Evolutionary conservation across 495 filamentous ascomycete species (phyloP), one percentile per base, ranked within the genome.

Genomic region (Cercophora newfieldiana): DNA sequence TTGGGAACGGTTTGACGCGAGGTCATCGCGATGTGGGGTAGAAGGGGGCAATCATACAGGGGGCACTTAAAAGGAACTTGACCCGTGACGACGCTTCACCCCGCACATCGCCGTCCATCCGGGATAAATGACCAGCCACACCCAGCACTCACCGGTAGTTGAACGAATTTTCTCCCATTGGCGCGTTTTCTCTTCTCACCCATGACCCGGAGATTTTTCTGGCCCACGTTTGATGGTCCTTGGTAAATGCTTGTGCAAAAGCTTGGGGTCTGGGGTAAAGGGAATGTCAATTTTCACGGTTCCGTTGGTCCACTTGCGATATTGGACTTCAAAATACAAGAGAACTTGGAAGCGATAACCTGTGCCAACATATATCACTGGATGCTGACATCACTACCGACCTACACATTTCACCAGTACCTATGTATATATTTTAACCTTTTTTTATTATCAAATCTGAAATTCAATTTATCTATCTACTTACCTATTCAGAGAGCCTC

Each of bases 171-270:
- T 16, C 48, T 51, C 48, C 18, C 48, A 51, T 51, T 51, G 48
- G 48, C 18, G 48, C 48, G 18, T 6, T 51, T 51, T 51, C 6
- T 51, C 6, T 51, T n/a, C 18, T 51, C 48, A 51, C 48, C 48
- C 48, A 24, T 51, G 48, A 51, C 48, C 5, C 48, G 48, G 48
- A 51, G 48, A 51, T 51, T 51, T 51, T n/a, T 51, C 18, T 51
- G 48, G 48, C 48, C 48, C 48, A 51, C 48, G 21, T 24, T 51
- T 16, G 5, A 51, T 51, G n/a, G n/a, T n/a, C n/a, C n/a, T n/a
- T n/a, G n/a, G n/a, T n/a, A n/a, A n/a, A n/a, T n/a, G n/a, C n/a
- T n/a, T n/a, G n/a, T n/a, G n/a, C n/a, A n/a, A n/a, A n/a, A n/a
- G n/a, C n/a, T n/a, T n/a, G n/a, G n/a, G n/a, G n/a, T n/a, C n/a